Conservation (phyloP, 148 eudicot genomes). For the Fagopyrum esculentum region DNA sequence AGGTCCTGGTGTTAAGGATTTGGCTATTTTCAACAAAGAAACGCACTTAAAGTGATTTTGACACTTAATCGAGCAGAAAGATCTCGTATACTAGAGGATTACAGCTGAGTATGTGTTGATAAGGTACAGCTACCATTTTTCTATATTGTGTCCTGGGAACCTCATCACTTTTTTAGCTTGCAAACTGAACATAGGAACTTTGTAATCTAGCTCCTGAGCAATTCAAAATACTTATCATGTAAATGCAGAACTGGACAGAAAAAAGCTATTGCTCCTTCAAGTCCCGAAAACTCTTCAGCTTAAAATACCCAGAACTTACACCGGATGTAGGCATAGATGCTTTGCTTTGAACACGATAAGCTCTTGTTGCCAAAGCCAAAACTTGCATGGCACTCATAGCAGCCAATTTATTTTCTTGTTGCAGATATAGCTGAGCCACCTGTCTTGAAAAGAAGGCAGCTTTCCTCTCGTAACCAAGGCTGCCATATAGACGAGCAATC, state of each 20-base stretch:
- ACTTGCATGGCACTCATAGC: conserved; percentile 99
- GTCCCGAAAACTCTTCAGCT: neutral
- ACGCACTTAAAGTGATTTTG: too few species aligned
- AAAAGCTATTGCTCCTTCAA: neutral
- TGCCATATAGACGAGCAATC: conserved; percentile 85
- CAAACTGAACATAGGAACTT: neutral
- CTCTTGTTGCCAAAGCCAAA: conserved; percentile 86
- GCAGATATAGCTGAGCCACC: conserved; percentile 96
- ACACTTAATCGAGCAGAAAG: too few species aligned
- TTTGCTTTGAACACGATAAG: conserved; percentile 96
- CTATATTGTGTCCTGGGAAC: too few species aligned
- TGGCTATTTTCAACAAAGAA: too few species aligned
- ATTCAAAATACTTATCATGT: neutral
- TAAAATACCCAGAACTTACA: conserved; percentile 40
- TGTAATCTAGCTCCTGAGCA: neutral
- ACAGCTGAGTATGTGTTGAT: too few species aligned
- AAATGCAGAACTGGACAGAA: neutral
- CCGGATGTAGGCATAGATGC: conserved; percentile 46
- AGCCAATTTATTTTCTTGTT: conserved; percentile 84
- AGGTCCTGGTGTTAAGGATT: too few species aligned
- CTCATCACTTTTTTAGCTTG: too few species aligned
- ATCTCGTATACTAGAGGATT: too few species aligned
- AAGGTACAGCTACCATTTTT: too few species aligned
- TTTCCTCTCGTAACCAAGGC: conserved; percentile 90
- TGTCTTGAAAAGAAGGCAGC: conserved; percentile 98